Conservation (phyloP, 1,139 yeast genomes). For the Debaryomyces robertsiae region DNA sequence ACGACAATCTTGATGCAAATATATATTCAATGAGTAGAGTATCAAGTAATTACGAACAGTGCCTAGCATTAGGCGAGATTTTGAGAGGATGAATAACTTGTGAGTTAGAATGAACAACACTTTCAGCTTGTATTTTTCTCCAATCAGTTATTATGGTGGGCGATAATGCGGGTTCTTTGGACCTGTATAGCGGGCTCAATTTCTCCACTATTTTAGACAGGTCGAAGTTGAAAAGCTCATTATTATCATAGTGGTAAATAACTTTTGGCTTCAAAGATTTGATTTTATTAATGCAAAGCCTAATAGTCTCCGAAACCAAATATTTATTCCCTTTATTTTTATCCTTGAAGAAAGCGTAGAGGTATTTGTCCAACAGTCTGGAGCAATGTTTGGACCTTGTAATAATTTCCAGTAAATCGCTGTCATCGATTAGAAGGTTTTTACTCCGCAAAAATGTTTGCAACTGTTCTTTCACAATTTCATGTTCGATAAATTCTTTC, state of each 20-base stretch:
- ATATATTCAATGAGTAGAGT: too few species aligned
- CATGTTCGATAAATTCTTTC: background rate
- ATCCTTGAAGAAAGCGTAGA: background rate
- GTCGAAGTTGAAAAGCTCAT: background rate
- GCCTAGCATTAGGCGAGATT: too few species aligned
- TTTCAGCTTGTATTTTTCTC: conserved; percentile 1
- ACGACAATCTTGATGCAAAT: too few species aligned
- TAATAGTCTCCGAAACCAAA: background rate
- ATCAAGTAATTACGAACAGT: too few species aligned
- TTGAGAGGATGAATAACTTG: too few species aligned
- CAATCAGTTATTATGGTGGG: conserved; percentile 1
- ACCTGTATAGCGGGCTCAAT: conserved; percentile 2
- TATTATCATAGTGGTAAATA: background rate
- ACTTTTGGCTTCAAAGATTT: background rate
- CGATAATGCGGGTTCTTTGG: conserved; percentile 2
- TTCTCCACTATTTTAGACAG: background rate
- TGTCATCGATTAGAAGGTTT: background rate
- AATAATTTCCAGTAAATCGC: conserved; percentile 1
- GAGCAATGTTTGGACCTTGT: background rate
- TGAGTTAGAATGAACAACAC: background rate
- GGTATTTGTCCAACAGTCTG: background rate
- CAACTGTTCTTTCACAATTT: background rate
- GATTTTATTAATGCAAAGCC: background rate
- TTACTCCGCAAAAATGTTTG: background rate
- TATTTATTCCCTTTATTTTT: conserved; percentile 4